A percentile compares a stretch with the other conserved stretches of the same genome.
These are phyloP conservation scores for Fagus crenata DNA, from an alignment of 306 rosid genomes.

Conservation along the genomic window DNA sequence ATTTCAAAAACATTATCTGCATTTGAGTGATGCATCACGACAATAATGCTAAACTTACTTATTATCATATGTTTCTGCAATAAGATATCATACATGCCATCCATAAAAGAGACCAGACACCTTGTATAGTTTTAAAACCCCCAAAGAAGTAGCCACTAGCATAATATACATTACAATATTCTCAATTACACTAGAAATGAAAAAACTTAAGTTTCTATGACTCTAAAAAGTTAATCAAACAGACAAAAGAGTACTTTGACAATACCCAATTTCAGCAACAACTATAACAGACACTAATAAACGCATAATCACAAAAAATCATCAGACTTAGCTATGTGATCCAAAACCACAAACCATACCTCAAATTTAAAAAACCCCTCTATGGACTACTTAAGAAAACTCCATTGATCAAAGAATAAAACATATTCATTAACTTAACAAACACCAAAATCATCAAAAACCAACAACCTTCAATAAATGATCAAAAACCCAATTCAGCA, in stretches of 20 bases:
- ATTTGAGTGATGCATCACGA: not conserved
- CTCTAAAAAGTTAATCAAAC: not conserved
- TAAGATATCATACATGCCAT: not conserved
- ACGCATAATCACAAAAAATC: not conserved
- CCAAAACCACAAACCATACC: not conserved
- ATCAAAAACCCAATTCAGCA: not conserved
- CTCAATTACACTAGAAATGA: conserved; percentile 12
- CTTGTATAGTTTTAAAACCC: conserved; percentile 8
- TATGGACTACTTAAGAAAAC: not conserved
- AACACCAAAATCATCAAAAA: not conserved
- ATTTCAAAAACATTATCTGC: not conserved
- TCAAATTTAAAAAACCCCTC: not conserved
- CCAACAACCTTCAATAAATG: not conserved
- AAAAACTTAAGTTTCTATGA: not conserved
- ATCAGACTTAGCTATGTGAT: not conserved
- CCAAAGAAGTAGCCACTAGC: not conserved
- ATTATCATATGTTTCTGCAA: not conserved
- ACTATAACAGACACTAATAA: not conserved
- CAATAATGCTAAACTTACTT: not conserved
- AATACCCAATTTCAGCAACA: not conserved
- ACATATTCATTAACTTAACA: not conserved
- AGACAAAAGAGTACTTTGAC: not conserved
- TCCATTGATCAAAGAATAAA: not conserved
- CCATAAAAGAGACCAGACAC: not conserved
- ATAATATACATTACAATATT: not conserved